Percentiles rank a stretch among this genome's conserved stretches.
These are phyloP conservation scores for Pythium sp. DNA, from an alignment of 352 stramenopile species.

Conservation along the genomic window DNA sequence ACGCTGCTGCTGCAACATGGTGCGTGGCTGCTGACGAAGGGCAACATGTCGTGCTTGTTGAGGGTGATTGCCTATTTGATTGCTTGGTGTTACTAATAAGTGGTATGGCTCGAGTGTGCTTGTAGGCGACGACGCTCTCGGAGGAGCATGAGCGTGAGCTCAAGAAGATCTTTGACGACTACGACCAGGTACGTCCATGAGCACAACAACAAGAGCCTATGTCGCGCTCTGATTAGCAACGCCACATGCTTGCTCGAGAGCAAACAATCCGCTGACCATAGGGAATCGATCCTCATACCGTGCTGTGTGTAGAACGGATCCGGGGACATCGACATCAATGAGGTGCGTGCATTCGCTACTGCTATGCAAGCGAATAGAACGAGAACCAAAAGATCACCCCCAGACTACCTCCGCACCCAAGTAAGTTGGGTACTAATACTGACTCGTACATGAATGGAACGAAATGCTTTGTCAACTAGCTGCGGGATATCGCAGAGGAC, in stretches of 20 bases:
- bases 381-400: no score
- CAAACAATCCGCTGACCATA: background rate
- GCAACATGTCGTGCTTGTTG: no score
- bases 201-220: background rate
- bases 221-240: no score
- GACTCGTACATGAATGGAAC: background rate
- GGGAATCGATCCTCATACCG: background rate
- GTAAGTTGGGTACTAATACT: background rate
- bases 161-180: constrained; percentile 77
- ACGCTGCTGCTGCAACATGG: background rate
- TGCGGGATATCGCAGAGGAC: constrained; percentile 73
- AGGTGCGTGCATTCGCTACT: constrained; percentile 25
- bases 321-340: constrained; percentile 66
- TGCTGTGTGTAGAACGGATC: constrained; percentile 45
- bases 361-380: no score
- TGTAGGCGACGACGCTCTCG: constrained; percentile 48
- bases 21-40: background rate
- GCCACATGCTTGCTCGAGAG: background rate
- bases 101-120: background rate
- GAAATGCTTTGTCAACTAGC: constrained; percentile 19
- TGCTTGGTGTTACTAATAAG: no score
- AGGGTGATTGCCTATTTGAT: no score
- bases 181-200: constrained; percentile 43
- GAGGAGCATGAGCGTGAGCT: constrained; percentile 69
- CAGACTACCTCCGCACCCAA: no score